phyloP scores from a whole-genome alignment of 257 asterid genomes.

The Nicotiana noctiflora region DNA sequence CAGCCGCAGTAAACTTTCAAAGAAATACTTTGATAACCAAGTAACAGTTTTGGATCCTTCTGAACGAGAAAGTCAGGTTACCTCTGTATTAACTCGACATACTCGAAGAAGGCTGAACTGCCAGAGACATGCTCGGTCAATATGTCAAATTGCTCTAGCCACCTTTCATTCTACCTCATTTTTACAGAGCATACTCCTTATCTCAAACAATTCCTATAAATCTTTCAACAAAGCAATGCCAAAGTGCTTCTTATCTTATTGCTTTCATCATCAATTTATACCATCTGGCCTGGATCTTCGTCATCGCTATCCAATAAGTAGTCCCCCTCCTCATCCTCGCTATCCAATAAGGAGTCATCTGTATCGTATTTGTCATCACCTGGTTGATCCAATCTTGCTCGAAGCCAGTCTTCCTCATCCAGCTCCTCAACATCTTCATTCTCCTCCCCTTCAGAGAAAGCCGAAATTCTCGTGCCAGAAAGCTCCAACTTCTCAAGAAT shows the following conservation, averaged over 20 bases:
- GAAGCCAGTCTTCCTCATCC: constrained; percentile 26
- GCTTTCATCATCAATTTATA: background rate
- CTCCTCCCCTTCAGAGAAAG: constrained; percentile 74
- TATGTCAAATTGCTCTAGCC: background rate
- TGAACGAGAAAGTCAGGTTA: background rate
- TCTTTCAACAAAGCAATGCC: background rate
- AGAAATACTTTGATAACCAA: background rate
- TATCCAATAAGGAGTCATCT: constrained; percentile 3
- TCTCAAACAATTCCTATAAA: background rate
- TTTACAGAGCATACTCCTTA: background rate
- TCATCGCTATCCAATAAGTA: constrained; percentile 41
- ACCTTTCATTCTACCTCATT: background rate
- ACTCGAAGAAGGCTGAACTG: background rate
- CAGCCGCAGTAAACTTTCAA: background rate
- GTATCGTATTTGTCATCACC: constrained; percentile 6
- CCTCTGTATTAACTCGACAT: background rate
- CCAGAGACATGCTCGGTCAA: background rate
- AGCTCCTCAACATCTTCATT: constrained; percentile 31
- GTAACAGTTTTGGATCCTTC: too few relatives aligned
- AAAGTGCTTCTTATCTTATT: background rate
- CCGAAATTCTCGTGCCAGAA: constrained; percentile 37
- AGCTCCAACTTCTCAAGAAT: constrained; percentile 28
- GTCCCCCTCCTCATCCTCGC: constrained; percentile 39
- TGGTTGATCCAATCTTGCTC: constrained; percentile 7
- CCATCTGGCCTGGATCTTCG: constrained; percentile 19